Evolutionary conservation across 2,329 filamentous ascomycete species (phyloP).

Genomic region (Diaporthe aspalathi): DNA sequence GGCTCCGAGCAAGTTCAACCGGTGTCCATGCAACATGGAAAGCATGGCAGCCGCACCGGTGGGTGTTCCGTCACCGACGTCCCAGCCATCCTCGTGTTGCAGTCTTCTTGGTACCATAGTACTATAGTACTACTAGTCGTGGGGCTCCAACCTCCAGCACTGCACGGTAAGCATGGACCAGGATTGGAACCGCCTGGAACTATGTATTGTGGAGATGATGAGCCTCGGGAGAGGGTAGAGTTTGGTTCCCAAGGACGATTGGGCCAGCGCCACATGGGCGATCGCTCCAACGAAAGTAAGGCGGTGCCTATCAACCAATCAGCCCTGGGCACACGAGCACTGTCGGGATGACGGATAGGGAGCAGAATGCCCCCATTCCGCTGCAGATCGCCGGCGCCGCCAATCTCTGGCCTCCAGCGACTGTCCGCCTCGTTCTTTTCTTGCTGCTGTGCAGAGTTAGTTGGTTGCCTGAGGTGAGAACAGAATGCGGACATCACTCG

Average conservation of each 20-base stretch:
- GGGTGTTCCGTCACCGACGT: slow-evolving; percentile 12
- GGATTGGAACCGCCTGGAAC: slow-evolving; percentile 18
- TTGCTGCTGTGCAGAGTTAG: slow-evolving; percentile 24
- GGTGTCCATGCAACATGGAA: neutral
- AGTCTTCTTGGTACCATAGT: neutral
- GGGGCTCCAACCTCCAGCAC: slow-evolving; percentile 7
- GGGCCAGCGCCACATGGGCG: slow-evolving; percentile 34
- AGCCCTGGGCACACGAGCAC: slow-evolving; percentile 4
- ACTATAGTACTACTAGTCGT: no score
- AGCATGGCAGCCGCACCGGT: slow-evolving; percentile 1
- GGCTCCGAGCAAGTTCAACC: slow-evolving; percentile 2
- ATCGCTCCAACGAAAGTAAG: slow-evolving; percentile 36
- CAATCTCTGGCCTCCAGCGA: slow-evolving; percentile 33
- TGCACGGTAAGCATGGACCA: slow-evolving; percentile 30
- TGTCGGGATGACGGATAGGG: slow-evolving; percentile 4
- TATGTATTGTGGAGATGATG: slow-evolving; percentile 25
- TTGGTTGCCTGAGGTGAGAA: slow-evolving; percentile 18
- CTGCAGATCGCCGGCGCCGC: slow-evolving; percentile 36
- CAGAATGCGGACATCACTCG: slow-evolving; percentile 36
- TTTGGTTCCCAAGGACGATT: slow-evolving; percentile 30
- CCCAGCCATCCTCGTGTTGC: slow-evolving; percentile 2
- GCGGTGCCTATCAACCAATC: slow-evolving; percentile 37
- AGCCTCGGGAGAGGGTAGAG: slow-evolving; percentile 16
- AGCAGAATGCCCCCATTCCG: slow-evolving; percentile 1
- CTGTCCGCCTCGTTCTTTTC: slow-evolving; percentile 37